Base-by-base conservation (phyloP, 1,284 basidiomycete species). In the Pascua sp. region DNA sequence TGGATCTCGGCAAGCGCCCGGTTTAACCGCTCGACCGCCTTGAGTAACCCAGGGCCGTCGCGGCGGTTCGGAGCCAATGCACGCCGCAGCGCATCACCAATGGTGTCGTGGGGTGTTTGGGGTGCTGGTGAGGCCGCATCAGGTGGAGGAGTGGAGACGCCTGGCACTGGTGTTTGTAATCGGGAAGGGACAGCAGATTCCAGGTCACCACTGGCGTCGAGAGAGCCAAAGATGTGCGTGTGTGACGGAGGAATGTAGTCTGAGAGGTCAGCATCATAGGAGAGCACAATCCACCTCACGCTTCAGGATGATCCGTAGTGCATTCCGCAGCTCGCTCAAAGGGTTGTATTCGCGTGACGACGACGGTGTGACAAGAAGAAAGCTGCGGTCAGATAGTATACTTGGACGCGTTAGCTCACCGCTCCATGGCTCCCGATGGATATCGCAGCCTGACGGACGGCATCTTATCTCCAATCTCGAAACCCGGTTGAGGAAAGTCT, bases 21-120 rank as follows among this genome's bases (percentile, higher is more conserved):
- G 63, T 84, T 84, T 71, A 79, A 82, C n/a, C 79, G 71, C 11
- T 75, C 66, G 39, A 83, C 63, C 1, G 80, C 79, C 11, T 69
- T 64, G 42, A 81, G 49, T 59, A 84, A 80, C 0, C 76, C 73
- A 0, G 79, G 78, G 1, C 82, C 80, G 55, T 82, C 77, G 15
- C 78, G 67, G 32, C 81, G 72, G 56, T 81, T 80, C 11, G 67
- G 65, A 0, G 73, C 72, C 13, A 80, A 71, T 8, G 81, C 78
- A 55, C 80, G 79, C n/a, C 80, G 77, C 42, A 83, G 67, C 12
- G 77, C 70, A 51, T 80, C 79, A 42, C 79, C 71, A 50, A 83
- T 79, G 10, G 81, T 76, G 50, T 79, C 78, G 9, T 62, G 56
- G 16, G 60, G 53, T 12, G 55, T 47, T 32, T 47, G 48, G 13